These are phyloP conservation scores for Amanita subjunquillea DNA, from an alignment of 768 basidiomycete species.

Conservation along the genomic window DNA sequence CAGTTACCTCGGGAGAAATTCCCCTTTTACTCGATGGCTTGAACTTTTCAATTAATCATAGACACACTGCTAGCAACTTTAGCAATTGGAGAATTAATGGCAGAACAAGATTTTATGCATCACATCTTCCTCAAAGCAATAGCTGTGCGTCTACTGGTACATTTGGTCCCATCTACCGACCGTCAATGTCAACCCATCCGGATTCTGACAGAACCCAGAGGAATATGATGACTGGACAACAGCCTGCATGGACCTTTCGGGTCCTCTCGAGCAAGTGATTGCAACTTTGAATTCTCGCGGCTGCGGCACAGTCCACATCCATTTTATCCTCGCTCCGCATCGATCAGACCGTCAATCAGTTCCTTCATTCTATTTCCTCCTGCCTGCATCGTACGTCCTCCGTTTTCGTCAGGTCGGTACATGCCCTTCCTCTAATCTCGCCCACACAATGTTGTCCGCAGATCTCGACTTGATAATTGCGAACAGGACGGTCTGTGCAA, in stretches of 20 bases:
- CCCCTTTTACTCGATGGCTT: slow-evolving; percentile 35
- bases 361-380: slow-evolving; percentile 47
- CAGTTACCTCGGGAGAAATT: slow-evolving; percentile 37
- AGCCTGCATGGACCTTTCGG: background rate
- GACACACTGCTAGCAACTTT: background rate
- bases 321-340: slow-evolving; percentile 47
- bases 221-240: background rate
- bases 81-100: slow-evolving; percentile 4
- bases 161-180: slow-evolving; percentile 15
- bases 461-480: slow-evolving; percentile 71
- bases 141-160: slow-evolving; percentile 13
- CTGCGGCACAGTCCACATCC: too few relatives aligned
- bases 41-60: slow-evolving; percentile 9
- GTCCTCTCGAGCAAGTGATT: background rate
- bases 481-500: slow-evolving; percentile 80
- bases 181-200: slow-evolving; percentile 3
- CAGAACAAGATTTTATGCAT: slow-evolving; percentile 1
- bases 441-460: slow-evolving; percentile 57
- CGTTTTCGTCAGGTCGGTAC: slow-evolving; percentile 14
- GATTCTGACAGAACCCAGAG: background rate
- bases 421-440: slow-evolving; percentile 15
- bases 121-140: background rate
- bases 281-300: background rate
- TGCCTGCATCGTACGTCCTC: slow-evolving; percentile 9
- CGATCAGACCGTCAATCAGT: slow-evolving; percentile 75